Evolutionary conservation across 164 flowering plant genomes (phyloP).

Genomic region (Santalum album): DNA sequence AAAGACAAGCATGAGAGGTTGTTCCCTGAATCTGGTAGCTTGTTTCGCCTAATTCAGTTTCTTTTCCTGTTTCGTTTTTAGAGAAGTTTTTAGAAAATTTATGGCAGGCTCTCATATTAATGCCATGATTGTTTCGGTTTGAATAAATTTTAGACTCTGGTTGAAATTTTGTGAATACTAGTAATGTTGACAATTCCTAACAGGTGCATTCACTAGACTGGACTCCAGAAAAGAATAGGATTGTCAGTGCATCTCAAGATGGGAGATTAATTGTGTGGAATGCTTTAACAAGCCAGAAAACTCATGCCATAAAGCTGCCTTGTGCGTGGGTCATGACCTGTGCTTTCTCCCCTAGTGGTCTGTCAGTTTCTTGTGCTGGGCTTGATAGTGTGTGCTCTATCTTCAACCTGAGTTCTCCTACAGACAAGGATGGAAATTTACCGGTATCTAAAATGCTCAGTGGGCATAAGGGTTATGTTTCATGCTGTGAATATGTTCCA

Average conservation of each 20-base stretch:
- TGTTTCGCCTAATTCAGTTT: too few species aligned
- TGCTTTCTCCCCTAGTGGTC: constrained; percentile 93
- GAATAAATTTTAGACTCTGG: too few species aligned
- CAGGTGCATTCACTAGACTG: constrained; percentile 94
- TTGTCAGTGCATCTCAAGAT: constrained; percentile 97
- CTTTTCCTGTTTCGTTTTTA: too few species aligned
- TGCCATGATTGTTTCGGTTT: too few species aligned
- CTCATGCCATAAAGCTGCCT: constrained; percentile 91
- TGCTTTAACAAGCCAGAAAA: constrained; percentile 96
- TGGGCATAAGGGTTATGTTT: constrained; percentile 94
- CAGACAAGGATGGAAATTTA: constrained; percentile 71
- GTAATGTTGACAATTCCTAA: constrained; percentile 5
- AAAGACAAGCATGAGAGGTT: too few species aligned
- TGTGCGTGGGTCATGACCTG: constrained; percentile 99
- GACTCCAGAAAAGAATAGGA: constrained; percentile 79
- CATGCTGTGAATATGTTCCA: constrained; percentile 90
- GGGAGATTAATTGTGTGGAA: constrained; percentile 96
- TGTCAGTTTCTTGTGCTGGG: constrained; percentile 95
- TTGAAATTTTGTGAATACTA: too few species aligned
- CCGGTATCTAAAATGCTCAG: constrained; percentile 66
- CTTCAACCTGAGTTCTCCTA: constrained; percentile 76
- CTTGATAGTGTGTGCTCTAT: constrained; percentile 92
- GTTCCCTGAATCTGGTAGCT: too few species aligned
- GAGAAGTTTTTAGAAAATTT: too few species aligned
- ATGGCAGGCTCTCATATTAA: too few species aligned